Base-by-base conservation (phyloP, 345 rosid species). In the Sonneratia caseolaris region DNA sequence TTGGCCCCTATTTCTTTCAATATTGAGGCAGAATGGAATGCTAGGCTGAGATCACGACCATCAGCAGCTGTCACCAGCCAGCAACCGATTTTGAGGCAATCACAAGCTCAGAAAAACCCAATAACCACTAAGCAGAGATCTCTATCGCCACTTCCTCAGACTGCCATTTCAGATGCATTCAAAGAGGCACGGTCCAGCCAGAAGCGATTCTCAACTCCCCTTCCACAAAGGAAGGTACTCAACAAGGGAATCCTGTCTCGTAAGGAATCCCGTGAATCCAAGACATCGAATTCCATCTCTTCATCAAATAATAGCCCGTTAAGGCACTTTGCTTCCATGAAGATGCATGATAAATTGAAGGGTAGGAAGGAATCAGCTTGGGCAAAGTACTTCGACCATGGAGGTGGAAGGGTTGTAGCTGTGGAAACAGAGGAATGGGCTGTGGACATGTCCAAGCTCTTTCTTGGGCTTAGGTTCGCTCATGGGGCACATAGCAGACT, bases 401-500 rank as follows among this genome's bases (percentile, higher is more conserved):
- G 79, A 53, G 97, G 96, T 66, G 96, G 90, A 70, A 89, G 84
- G 78, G 96, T 96, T 62, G 91, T 81, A 74, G 92, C 96, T 57
- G 89, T 82, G 27, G 96, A 83, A 51, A 82, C 87, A 72, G 96
- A 88, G 73, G 98, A 88, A 71, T 83, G 68, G 68, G 79, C 80
- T 47, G 85, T 92, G 14, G 97, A 96, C 73, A 83, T 96, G 82
- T 89, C 97, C 2, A 84, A 92, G 87, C 87, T 96, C 2, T 91
- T 91, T 72, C 85, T 96, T 62, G 99, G 99, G 49, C 91, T 88
- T 56, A 87, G 87, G 78, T 96, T 96, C 77, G 99, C 99, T 68
- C 94, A 88, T 72, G 99, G 99, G 45, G 88, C 96, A 1, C 87
- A 92, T 72, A 95, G 99, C 76, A 80, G 91, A 75, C 90, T 95